Conservation (phyloP, 2,329 filamentous ascomycete species). For the Verticillium isaacii region DNA sequence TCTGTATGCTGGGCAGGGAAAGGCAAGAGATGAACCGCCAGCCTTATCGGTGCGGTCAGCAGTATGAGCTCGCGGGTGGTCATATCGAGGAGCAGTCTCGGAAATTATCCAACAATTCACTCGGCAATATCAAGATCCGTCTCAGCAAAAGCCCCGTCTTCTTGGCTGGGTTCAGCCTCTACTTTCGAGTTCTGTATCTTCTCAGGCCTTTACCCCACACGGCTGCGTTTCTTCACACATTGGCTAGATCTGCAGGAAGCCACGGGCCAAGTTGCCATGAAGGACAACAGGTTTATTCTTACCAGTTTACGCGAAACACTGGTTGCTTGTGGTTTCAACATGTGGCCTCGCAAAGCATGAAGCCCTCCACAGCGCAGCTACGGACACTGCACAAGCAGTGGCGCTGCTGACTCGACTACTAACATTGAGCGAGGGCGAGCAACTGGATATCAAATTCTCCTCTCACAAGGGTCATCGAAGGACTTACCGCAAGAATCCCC, state of each 20-base stretch:
- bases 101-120: neutral
- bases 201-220: neutral
- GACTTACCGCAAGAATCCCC: too few relatives aligned
- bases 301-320: neutral
- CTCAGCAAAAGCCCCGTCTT: neutral
- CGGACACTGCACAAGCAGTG: neutral
- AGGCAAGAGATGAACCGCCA: neutral
- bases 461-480: too few relatives aligned
- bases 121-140: neutral
- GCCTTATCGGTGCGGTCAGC: neutral
- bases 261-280: neutral
- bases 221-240: neutral
- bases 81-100: neutral
- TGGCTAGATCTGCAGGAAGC: conserved; percentile 1
- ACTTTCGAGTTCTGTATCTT: neutral
- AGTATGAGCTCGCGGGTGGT: neutral
- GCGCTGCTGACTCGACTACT: neutral
- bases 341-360: neutral
- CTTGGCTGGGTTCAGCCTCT: neutral
- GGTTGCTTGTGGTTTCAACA: neutral
- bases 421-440: neutral
- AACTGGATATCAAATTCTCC: neutral
- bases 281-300: neutral
- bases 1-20: neutral
- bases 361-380: neutral